Percentiles rank a stretch among this genome's conserved stretches.
These are phyloP conservation scores for Centaurea solstitialis DNA, from an alignment of 129 eudicot species.

Conservation along the genomic window DNA sequence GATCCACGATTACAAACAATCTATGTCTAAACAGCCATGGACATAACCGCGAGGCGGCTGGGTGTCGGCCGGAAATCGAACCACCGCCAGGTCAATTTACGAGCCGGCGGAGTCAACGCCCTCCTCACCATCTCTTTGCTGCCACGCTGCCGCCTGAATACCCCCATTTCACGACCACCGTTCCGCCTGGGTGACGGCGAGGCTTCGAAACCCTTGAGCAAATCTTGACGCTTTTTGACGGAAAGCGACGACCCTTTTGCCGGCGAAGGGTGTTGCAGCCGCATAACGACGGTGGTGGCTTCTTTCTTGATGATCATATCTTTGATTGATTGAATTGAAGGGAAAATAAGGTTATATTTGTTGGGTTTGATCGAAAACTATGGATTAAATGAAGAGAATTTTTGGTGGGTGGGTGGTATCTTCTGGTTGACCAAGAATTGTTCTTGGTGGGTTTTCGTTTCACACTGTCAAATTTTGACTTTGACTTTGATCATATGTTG, in stretches of 20 bases:
- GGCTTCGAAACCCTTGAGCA: background rate
- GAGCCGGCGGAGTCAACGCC: conserved; percentile 62
- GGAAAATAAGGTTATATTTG: conserved; percentile 19
- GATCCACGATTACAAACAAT: background rate
- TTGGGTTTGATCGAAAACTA: background rate
- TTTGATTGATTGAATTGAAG: background rate
- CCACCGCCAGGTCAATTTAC: conserved; percentile 60
- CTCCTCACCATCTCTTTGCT: conserved; percentile 58
- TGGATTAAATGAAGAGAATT: conserved; percentile 4
- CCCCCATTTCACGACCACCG: background rate
- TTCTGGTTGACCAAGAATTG: conserved; percentile 28
- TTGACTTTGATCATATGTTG: too few species aligned
- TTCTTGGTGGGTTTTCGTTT: conserved; percentile 18
- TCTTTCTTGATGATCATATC: conserved; percentile 43
- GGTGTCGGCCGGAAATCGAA: conserved; percentile 71
- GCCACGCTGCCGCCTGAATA: conserved; percentile 36
- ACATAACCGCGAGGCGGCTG: conserved; percentile 64
- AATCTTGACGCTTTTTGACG: conserved; percentile 24
- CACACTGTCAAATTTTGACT: conserved; percentile 11
- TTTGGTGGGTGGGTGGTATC: conserved; percentile 26
- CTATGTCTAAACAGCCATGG: conserved; percentile 31
- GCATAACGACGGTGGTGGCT: background rate
- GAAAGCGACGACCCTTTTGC: conserved; percentile 26
- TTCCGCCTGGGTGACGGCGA: conserved; percentile 9
- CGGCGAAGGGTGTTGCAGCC: conserved; percentile 31